Percentiles rank a stretch among this genome's conserved stretches.
Conservation (phyloP, 257 asterid genomes). For the Buddleja alternifolia region DNA sequence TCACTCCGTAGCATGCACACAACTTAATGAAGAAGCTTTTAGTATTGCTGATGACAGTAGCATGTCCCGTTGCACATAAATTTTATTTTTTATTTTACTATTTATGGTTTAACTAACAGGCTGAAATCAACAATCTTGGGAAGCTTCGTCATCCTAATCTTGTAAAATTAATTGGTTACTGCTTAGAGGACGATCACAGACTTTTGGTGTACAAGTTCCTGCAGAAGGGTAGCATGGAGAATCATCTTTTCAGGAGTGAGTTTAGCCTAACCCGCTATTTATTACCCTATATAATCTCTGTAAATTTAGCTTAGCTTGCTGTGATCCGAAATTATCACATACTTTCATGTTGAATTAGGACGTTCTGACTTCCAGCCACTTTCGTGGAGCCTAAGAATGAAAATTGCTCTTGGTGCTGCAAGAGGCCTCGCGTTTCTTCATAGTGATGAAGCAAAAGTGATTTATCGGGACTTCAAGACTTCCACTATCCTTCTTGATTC, state of each 20-base stretch:
- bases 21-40: too few species aligned
- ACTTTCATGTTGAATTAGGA: slow-evolving; percentile 41
- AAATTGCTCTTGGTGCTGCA: slow-evolving; percentile 75
- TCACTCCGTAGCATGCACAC: too few species aligned
- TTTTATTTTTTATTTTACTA: neutral
- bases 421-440: slow-evolving; percentile 84
- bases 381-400: slow-evolving; percentile 76
- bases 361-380: slow-evolving; percentile 77
- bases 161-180: slow-evolving; percentile 72
- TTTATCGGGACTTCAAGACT: slow-evolving; percentile 81
- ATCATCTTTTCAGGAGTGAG: slow-evolving; percentile 76
- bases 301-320: neutral
- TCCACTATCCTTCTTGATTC: slow-evolving; percentile 77
- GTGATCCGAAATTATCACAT: neutral
- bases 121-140: slow-evolving; percentile 69
- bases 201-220: slow-evolving; percentile 74
- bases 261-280: neutral
- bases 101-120: slow-evolving; percentile 48
- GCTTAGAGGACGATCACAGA: slow-evolving; percentile 68
- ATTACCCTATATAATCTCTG: neutral
- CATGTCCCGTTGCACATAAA: neutral
- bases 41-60: neutral
- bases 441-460: slow-evolving; percentile 60
- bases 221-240: slow-evolving; percentile 80
- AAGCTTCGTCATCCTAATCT: slow-evolving; percentile 74